Evolutionary conservation across 2,329 filamentous ascomycete genomes (phyloP).

Genomic region (Phyllachora maydis): DNA sequence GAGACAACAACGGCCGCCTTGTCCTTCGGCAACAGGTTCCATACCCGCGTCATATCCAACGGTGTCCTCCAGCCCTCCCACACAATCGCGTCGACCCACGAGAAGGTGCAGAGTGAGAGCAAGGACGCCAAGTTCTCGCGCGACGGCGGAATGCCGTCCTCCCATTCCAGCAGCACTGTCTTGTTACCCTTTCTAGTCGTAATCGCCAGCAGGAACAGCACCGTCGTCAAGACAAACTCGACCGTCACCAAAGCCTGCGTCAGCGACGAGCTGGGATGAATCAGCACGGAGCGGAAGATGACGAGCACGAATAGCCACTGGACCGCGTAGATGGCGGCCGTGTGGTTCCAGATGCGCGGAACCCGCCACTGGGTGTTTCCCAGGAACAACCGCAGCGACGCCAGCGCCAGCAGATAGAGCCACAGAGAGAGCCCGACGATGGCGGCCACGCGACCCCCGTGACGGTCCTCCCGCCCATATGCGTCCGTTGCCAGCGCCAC

Average conservation of each 20-base stretch:
- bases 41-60: slow-evolving; percentile 67
- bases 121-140: slow-evolving; percentile 74
- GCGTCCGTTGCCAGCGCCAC: slow-evolving; percentile 37
- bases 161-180: slow-evolving; percentile 70
- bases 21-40: slow-evolving; percentile 77
- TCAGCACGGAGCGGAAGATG: slow-evolving; percentile 67
- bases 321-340: slow-evolving; percentile 58
- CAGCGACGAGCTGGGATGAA: slow-evolving; percentile 48
- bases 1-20: slow-evolving; percentile 66
- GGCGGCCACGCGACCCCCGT: slow-evolving; percentile 37
- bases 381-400: slow-evolving; percentile 48
- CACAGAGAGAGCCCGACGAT: slow-evolving; percentile 52
- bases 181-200: slow-evolving; percentile 85
- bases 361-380: slow-evolving; percentile 44
- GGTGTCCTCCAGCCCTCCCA: slow-evolving; percentile 75
- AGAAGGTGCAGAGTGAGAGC: slow-evolving; percentile 70
- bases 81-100: slow-evolving; percentile 79
- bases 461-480: slow-evolving; percentile 36
- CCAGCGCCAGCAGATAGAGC: slow-evolving; percentile 61
- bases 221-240: slow-evolving; percentile 54
- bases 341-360: slow-evolving; percentile 79
- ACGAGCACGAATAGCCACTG: slow-evolving; percentile 64
- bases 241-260: slow-evolving; percentile 44
- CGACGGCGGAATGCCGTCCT: slow-evolving; percentile 72
- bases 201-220: slow-evolving; percentile 58